Base-by-base conservation (phyloP, 306 rosid species). In the Oemleria cerasiformis region DNA sequence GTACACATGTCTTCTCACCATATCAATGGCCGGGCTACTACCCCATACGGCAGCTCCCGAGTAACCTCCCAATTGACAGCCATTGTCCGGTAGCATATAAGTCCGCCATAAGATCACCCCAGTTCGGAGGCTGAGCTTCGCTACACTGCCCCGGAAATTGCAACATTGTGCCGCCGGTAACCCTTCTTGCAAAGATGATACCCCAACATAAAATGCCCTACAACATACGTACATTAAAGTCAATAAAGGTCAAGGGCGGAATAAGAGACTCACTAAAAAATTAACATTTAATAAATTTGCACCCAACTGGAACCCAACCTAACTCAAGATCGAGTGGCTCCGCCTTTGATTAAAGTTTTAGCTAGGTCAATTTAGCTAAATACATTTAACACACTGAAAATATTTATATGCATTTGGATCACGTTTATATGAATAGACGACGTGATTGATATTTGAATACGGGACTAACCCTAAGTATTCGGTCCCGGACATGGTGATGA, bases 41-140 rank as follows among this genome's bases (percentile, higher is more conserved):
- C 86, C 83, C 86, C 81, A 83, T 30, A 83, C 71, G 6, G 84
- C 83, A 36, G 83, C 84, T 9, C 86, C 83, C 0, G 84, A 63
- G 20, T 79, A 83, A 15, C 81, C 81, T n/a, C 73, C 76, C 15
- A 73, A 25, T 15, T 55, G 51, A 6, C 79, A 79, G 8, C 77
- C 74, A 3, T 79, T 83, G 19, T 83, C 79, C 0, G 74, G 86
- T n/a, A 83, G 65, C 38, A 75, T 83, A 40, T 62, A 73, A n/a
- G 84, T 79, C 41, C 21, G 74, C 84, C 84, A 83, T 12, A 58
- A 55, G 67, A 79, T 36, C 10, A 2, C 10, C 54, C 81, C 83
- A 5, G 79, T 75, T 57, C 38, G n/a, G 3, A 75, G 49, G 44
- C 71, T 75, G 50, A 82, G 71, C 73, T 69, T 82, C 8, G 44